Percentiles rank a stretch among this genome's conserved stretches.
These are phyloP conservation scores for Rosa lucieae DNA, from an alignment of 306 rosid genomes.

Conservation along the genomic window DNA sequence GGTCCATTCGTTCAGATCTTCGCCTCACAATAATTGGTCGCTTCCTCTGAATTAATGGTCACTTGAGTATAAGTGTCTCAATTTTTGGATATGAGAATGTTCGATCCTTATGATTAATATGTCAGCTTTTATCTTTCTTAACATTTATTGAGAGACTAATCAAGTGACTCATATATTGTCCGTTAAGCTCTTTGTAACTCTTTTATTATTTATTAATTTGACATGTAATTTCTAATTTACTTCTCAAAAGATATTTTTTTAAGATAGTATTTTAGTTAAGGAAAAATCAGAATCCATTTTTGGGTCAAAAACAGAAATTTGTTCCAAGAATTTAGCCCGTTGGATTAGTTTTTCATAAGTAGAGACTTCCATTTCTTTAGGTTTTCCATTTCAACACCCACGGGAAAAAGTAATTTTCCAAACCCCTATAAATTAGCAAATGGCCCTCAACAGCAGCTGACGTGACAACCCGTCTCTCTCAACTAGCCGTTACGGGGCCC, in stretches of 20 bases:
- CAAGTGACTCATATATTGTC: neutral
- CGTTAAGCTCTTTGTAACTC: fast-evolving
- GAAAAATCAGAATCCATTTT: too few relatives aligned
- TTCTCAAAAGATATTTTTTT: too few relatives aligned
- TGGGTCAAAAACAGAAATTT: neutral
- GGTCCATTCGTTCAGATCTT: too few relatives aligned
- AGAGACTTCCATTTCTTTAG: neutral
- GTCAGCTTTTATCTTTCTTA: neutral
- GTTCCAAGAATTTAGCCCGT: neutral
- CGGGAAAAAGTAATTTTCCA: neutral
- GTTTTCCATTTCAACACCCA: neutral
- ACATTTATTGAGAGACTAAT: neutral
- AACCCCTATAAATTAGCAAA: neutral
- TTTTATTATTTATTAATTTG: too few relatives aligned
- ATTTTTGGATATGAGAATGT: neutral
- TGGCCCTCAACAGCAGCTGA: neutral
- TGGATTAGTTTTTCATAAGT: neutral
- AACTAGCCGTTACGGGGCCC: constrained; percentile 38
- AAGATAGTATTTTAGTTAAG: too few relatives aligned
- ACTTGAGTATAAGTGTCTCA: neutral
- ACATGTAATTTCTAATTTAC: too few relatives aligned
- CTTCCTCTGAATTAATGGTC: neutral
- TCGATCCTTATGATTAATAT: neutral
- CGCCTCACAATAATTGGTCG: neutral
- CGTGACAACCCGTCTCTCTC: constrained; percentile 10